Conservation (phyloP, 805 yeast species). For the Suhomyces sp. region DNA sequence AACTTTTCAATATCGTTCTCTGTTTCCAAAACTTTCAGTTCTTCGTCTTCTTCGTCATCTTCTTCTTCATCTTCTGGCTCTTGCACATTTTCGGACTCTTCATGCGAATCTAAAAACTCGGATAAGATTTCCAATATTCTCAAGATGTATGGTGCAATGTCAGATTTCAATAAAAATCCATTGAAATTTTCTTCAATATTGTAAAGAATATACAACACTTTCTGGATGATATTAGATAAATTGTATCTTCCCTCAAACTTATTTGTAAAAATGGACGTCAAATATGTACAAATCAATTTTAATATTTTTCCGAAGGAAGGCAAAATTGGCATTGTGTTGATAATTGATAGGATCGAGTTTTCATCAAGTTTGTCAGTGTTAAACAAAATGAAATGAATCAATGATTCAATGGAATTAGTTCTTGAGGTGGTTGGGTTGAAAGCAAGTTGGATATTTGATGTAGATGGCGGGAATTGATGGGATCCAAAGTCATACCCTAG, state of each 20-base stretch:
- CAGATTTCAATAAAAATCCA: conserved; percentile 68
- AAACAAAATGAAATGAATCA: conserved; percentile 69
- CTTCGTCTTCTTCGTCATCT: too few species aligned
- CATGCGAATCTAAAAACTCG: conserved; percentile 24
- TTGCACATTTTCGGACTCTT: neutral
- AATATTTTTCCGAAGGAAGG: conserved; percentile 33
- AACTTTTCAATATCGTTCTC: neutral
- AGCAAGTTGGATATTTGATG: conserved; percentile 10
- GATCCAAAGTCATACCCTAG: conserved; percentile 45
- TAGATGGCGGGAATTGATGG: conserved; percentile 23
- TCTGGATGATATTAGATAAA: conserved; percentile 38
- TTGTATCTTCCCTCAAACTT: conserved; percentile 22
- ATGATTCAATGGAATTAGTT: conserved; percentile 49
- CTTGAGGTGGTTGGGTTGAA: conserved; percentile 5
- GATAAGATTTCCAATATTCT: conserved; percentile 49
- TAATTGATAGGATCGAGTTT: conserved; percentile 14
- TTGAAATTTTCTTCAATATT: conserved; percentile 59
- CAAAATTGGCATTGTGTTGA: conserved; percentile 34
- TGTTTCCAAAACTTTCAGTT: neutral
- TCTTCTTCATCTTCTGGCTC: conserved; percentile 5
- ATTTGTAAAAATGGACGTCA: conserved; percentile 23
- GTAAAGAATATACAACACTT: conserved; percentile 54
- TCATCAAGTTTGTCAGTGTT: conserved; percentile 14
- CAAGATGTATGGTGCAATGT: conserved; percentile 57
- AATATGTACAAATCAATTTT: conserved; percentile 16